Base-by-base conservation (phyloP, 768 basidiomycete species). In the Kwoniella sp. region DNA sequence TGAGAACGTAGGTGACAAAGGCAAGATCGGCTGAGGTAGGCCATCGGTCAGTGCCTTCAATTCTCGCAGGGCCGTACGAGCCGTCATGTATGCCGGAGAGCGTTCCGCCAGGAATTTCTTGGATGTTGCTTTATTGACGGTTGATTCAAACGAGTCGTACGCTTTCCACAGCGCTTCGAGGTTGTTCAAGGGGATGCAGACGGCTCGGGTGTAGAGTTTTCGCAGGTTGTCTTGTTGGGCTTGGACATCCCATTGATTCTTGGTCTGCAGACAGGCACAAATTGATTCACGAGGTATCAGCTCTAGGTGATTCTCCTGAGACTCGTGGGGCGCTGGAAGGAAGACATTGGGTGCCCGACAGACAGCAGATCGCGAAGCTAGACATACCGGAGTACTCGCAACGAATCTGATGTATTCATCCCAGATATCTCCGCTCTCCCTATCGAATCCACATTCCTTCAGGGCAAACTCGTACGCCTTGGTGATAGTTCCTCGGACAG, bases 71-170 rank as follows among this genome's bases (percentile, higher is more conserved):
- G 90, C 89, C 0, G 90, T 89, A 15, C 93, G 88, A 0, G 96
- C 95, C 75, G 95, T 93, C 91, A 97, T 94, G 78, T 97, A 90
- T 1, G 89, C 87, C 5, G 93, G 91, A 1, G 91, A 90, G n/a
- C 92, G 85, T 81, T 97, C 94, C 61, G 87, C 85, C 83, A 97
- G 88, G 82, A 97, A 94, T 77, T 97, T 96, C 81, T 98, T 97
- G 15, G 95, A 93, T 34, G 93, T 95, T 67, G 92, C 89, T 79
- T 89, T 89, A 82, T 95, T 97, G 69, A 96, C 82, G 55, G 85
- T 85, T 60, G 86, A 92, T 80, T 99, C 95, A 74, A 96, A 98
- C 0, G 89, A 83, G 80, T 97, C 93, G 66, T 92, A 89, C 58
- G 96, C 93, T 72, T 89, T 87, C 96, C 96, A 99, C 22, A 99